Conservation (phyloP, 305 asterid species). For the Galium porrigens region DNA sequence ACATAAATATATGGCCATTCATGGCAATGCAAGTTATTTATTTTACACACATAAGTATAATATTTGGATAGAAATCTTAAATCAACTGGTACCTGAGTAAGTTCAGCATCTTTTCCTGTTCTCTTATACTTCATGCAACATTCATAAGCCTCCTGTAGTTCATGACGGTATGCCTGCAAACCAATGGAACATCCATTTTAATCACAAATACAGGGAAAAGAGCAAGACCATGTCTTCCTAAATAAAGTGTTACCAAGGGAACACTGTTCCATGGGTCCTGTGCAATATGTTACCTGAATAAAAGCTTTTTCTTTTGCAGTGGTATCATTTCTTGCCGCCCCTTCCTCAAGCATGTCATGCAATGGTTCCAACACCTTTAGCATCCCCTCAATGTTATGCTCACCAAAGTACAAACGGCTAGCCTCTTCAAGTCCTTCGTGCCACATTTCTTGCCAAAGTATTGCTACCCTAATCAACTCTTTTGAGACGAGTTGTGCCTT, state of each 20-base stretch:
- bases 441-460: conserved; percentile 99
- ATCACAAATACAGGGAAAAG: neutral
- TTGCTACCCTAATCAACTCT: conserved; percentile 96
- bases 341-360: conserved; percentile 94
- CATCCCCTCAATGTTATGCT: conserved; percentile 97
- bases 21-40: no score
- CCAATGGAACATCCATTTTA: neutral
- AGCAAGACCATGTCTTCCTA: neutral
- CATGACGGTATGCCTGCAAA: conserved; percentile 67
- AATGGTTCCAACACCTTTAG: conserved; percentile 83
- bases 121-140: conserved; percentile 76
- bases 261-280: conserved; percentile 5
- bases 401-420: conserved; percentile 93
- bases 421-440: conserved; percentile 99
- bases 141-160: conserved; percentile 80
- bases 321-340: conserved; percentile 63
- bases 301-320: conserved; percentile 82
- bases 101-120: conserved; percentile 86
- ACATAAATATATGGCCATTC: no score
- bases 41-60: neutral
- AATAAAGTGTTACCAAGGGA: neutral
- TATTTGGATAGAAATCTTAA: neutral
- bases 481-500: conserved; percentile 98
- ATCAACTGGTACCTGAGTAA: conserved; percentile 53
- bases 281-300: conserved; percentile 54